A percentile compares a stretch with the other conserved stretches of the same genome.
Evolutionary conservation across 257 asterid genomes (phyloP).

Genomic region (Dorcoceras hygrometricum): DNA sequence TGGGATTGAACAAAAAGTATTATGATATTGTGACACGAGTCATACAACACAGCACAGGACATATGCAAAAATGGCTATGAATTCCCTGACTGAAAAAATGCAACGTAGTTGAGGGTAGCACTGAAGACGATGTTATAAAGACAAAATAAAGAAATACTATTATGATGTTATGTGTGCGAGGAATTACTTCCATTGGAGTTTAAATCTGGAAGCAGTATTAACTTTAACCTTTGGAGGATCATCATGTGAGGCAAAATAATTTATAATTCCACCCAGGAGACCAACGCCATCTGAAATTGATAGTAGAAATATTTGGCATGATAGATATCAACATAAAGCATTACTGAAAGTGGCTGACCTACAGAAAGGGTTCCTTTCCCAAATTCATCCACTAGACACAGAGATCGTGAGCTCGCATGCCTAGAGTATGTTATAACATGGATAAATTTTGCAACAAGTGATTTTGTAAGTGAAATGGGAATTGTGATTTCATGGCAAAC

Average conservation of each 20-base stretch:
- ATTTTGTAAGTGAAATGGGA: slow-evolving; percentile 17
- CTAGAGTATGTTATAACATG: slow-evolving; percentile 36
- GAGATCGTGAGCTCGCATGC: slow-evolving; percentile 84
- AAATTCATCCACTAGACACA: slow-evolving; percentile 92
- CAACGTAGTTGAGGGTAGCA: slow-evolving; percentile 18
- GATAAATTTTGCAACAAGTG: slow-evolving; percentile 9
- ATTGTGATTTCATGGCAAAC: slow-evolving; percentile 37
- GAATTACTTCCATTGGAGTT: slow-evolving; percentile 12
- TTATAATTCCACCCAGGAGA: slow-evolving; percentile 92
- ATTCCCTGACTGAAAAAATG: no score
- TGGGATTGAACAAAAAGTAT: slow-evolving; percentile 9
- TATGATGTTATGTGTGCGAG: no score
- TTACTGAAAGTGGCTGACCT: slow-evolving; percentile 49
- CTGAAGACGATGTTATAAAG: not conserved
- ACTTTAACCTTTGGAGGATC: slow-evolving; percentile 83
- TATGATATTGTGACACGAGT: slow-evolving; percentile 6
- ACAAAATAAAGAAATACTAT: no score
- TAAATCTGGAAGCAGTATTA: slow-evolving; percentile 22
- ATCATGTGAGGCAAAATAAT: slow-evolving; percentile 70
- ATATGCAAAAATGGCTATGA: not conserved
- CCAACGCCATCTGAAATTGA: slow-evolving; percentile 87
- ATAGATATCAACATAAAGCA: slow-evolving; percentile 18
- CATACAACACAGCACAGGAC: slow-evolving; percentile 3
- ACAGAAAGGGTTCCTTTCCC: slow-evolving; percentile 98
- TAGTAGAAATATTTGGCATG: slow-evolving; percentile 28